Evolutionary conservation across 768 basidiomycete species (phyloP), one percentile per base, ranked within the genome.

Genomic region (Lentinula guzmanii): DNA sequence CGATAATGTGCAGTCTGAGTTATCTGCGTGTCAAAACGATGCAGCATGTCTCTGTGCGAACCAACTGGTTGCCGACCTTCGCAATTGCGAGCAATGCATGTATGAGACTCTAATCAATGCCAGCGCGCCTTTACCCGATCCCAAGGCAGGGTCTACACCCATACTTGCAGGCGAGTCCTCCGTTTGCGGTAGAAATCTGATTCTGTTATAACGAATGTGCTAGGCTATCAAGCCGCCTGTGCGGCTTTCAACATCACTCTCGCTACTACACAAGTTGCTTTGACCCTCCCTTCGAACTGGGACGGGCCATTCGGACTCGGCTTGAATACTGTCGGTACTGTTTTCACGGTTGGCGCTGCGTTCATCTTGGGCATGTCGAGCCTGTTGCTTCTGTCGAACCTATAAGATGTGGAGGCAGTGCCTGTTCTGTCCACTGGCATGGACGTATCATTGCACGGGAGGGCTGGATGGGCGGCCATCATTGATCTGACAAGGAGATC

Each of bases 11-110:
- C 46, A 63, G 24, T 35, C 58, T 16, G 62, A 31, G 28, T 64
- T 77, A 43, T 62, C 78, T 67, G 70, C 66, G 24, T 89, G 89
- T 71, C 69, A 70, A 16, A 68, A 76, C 59, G 73, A 83, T 63
- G 71, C 80, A 37, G 62, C 64, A 18, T 91, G 89, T 69, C 76
- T 89, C 28, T 91, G 90, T 76, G 66, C 62, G 16, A 62, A 71
- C 13, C 67, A 62, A 7, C 80, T 80, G 3, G 76, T 83, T 35
- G 61, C 69, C 1, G 65, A 73, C 1, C 71, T 91, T 60, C 71
- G 76, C 1, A 54, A 66, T 37, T 89, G 89, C 72, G 81, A 91
- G 70, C 83, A 86, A 66, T 91, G 89, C 76, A 81, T 87, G 79
- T 85, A 87, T 68, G 69, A 72, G 45, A 73, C 74, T 61, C 72